Base-by-base conservation (phyloP, 2,329 filamentous ascomycete genomes). In the Talaromyces verruculosus region DNA sequence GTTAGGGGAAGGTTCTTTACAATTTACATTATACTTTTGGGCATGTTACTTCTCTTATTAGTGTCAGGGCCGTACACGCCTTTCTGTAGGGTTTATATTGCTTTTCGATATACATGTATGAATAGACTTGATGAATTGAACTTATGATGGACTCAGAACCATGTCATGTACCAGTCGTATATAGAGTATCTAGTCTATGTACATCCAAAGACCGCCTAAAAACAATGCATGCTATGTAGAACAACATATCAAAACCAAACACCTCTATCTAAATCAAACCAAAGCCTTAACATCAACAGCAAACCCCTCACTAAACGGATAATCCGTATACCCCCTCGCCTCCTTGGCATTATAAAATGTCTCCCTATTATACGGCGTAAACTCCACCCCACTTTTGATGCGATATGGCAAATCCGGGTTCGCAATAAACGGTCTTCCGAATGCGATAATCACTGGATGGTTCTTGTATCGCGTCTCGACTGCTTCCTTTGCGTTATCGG, bases 241-340 rank as follows among this genome's bases (percentile, higher is more conserved):
- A 49, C 22, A 6, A 28, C 25, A 2, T 13, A 49, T 5, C 37
- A 41, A 15, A 37, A 37, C 15, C 4, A 41, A 8, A 55, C 25
- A 25, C 25, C 25, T 25, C 25, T 25, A 25, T 25, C 25, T 25
- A 25, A 3, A 25, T 25, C 25, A 25, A 25, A 35, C 17, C 4
- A 41, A 8, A 55, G 62, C 62, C 53, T 59, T 64, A 7, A 49
- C 49, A 13, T 57, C 43, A 1, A 58, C 25, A 35, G 41, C 55
- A 53, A 66, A 67, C 68, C 75, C 69, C 69, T 71, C 67, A 65
- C 76, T 77, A 60, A 78, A 80, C 1, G 74, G 72, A 61, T 78
- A 77, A 66, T 79, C 77, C n/a, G 58, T 53, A 61, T 72, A 73
- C 2, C 72, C 72, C 28, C 55, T 43, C 0, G 43, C 25, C 6